Evolutionary conservation across 2,329 filamentous ascomycete genomes (phyloP), one percentile per base, ranked within the genome.

Genomic region (Cladosporium halotolerans): DNA sequence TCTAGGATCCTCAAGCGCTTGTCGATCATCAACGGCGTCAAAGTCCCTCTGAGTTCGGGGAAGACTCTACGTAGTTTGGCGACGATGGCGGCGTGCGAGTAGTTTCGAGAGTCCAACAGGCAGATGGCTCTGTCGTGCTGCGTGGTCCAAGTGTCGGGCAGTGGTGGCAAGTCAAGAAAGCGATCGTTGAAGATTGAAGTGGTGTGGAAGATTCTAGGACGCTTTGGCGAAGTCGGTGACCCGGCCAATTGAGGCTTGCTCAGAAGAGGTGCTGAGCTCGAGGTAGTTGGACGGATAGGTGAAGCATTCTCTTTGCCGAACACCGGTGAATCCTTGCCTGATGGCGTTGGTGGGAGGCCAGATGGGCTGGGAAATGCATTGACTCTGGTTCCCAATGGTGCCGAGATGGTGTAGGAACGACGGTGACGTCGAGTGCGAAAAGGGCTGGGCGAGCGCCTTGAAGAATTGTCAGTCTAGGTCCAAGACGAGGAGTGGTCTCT

Each of bases 41-140:
- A 54, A 4, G 59, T 56, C 23, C 58, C 61, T 9, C 52, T 34
- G 23, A 70, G 53, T 39, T 64, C 58, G 9, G 63, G 64, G 38
- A 68, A 69, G 6, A 60, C 58, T 18, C 62, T 55, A 8, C 63
- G 61, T 4, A 70, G 47, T 42, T 66, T 64, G 14, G 53, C 45
- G 46, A 69, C 61, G 32, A 67, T 69, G n/a, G 52, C 54, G 3
- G 53, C 32, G n/a, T 61, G 59, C 3, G 59, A 54, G 53, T 64
- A 68, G 51, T 60, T 59, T 33, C 60, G 54, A 9, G 58, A 61
- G 48, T 70, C 68, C 9, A 69, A 63, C 16, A 66, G 57, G 57
- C 68, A 70, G 51, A 70, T 68, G 10, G 62, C 63, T 41, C 60
- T 60, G 54, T 71, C 68, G 48, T 68, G 64, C n/a, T 61, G 49